phyloP scores from a whole-genome alignment of 2,329 filamentous ascomycete species.

The Aspergillus cejpii region DNA sequence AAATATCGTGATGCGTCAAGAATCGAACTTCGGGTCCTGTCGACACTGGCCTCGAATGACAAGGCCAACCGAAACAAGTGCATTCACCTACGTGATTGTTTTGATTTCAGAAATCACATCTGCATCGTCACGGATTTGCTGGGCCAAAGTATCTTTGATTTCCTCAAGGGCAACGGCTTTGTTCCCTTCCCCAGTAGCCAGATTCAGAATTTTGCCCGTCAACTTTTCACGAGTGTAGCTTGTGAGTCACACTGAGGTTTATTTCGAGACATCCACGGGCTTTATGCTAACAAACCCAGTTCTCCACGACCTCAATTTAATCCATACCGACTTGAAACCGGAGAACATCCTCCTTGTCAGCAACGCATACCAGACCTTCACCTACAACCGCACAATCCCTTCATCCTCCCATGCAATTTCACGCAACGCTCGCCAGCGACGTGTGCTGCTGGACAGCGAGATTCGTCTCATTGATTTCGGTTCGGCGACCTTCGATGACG shows the following conservation, averaged over 20 bases:
- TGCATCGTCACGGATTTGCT: slow-evolving; percentile 74
- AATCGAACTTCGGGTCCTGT: slow-evolving; percentile 87
- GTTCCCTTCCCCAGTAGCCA: slow-evolving; percentile 97
- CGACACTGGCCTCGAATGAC: slow-evolving; percentile 87
- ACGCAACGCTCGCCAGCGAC: slow-evolving; percentile 54
- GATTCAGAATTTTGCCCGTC: slow-evolving; percentile 92
- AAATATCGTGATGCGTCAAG: slow-evolving; percentile 95
- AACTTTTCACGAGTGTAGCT: slow-evolving; percentile 95
- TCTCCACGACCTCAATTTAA: slow-evolving; percentile 91
- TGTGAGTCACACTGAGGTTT: slow-evolving; percentile 59
- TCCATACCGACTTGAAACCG: slow-evolving; percentile 74
- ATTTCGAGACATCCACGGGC: slow-evolving; percentile 1
- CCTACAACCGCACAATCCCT: slow-evolving; percentile 61
- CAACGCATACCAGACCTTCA: slow-evolving; percentile 61
- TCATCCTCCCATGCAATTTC: slow-evolving; percentile 55
- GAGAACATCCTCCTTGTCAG: slow-evolving; percentile 62
- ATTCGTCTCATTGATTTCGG: slow-evolving; percentile 63
- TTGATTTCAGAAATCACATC: slow-evolving; percentile 95
- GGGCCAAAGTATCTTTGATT: slow-evolving; percentile 96
- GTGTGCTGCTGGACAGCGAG: slow-evolving; percentile 58
- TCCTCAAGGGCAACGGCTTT: slow-evolving; percentile 89
- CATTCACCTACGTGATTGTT: slow-evolving; percentile 93
- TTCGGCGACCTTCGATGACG: slow-evolving; percentile 61
- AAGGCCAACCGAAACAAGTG: slow-evolving; percentile 88
- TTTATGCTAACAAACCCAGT: slow-evolving; percentile 50